Conservation (phyloP, 2,329 filamentous ascomycete species). For the Colletotrichum lini region DNA sequence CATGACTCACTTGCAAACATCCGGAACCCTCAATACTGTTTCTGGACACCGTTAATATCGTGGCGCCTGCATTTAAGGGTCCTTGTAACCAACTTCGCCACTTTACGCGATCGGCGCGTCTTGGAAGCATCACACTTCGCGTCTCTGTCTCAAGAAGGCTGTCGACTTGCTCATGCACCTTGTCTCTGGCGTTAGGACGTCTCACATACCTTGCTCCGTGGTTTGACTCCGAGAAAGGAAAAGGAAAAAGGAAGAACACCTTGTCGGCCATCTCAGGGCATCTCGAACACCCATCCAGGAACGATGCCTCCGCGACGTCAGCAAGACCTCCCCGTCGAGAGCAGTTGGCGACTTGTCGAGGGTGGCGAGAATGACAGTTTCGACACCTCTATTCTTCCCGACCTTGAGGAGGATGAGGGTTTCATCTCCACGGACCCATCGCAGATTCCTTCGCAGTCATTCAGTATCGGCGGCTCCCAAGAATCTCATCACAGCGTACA, state of each 20-base stretch:
- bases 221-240: not conserved
- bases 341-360: conserved; percentile 74
- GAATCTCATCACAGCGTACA: conserved; percentile 64
- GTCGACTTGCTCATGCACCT: conserved; percentile 8
- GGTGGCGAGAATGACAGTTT: conserved; percentile 73
- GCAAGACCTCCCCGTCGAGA: conserved; percentile 61
- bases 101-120: conserved; percentile 32
- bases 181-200: not conserved
- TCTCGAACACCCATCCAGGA: not conserved
- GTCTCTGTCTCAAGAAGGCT: conserved; percentile 3
- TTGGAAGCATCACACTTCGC: conserved; percentile 8
- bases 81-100: conserved; percentile 28
- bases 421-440: conserved; percentile 61
- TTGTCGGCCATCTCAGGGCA: not conserved
- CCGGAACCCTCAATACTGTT: conserved; percentile 8
- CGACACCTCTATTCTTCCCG: conserved; percentile 67
- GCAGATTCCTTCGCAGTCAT: conserved; percentile 60
- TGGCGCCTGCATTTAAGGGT: conserved; percentile 16
- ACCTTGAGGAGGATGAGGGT: conserved; percentile 59
- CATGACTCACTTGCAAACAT: conserved; percentile 35
- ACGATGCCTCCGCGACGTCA: conserved; percentile 41
- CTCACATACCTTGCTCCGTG: not conserved
- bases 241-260: too few species aligned
- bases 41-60: not conserved
- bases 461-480: conserved; percentile 63